Conservation (phyloP, 164 flowering plant species). For the Umbellularia californica region DNA sequence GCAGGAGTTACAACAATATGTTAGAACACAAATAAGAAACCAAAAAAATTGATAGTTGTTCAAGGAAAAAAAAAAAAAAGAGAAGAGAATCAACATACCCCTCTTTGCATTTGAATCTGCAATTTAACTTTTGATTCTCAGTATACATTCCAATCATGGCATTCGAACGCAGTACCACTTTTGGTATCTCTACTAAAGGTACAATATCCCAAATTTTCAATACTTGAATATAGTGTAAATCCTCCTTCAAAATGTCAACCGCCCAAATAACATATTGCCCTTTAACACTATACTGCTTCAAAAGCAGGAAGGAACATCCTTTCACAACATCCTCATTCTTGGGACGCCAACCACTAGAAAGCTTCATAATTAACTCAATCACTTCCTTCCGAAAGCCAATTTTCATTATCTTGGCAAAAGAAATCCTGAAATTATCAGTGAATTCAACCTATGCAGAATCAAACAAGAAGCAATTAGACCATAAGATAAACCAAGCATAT, state of each 20-base stretch:
- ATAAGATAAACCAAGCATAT: neutral
- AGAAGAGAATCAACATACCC: conserved; percentile 41
- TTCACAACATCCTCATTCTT: neutral
- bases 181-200: conserved; percentile 46
- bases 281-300: conserved; percentile 26
- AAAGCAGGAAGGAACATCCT: conserved; percentile 20
- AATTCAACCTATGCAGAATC: conserved; percentile 25
- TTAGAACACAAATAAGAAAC: neutral
- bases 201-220: conserved; percentile 65
- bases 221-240: conserved; percentile 17
- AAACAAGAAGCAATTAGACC: neutral
- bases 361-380: conserved; percentile 21
- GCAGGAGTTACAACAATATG: neutral
- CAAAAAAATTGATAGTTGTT: neutral
- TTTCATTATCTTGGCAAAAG: conserved; percentile 12
- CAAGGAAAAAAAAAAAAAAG: neutral
- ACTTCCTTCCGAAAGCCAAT: conserved; percentile 10
- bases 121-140: conserved; percentile 35
- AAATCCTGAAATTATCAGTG: conserved; percentile 20
- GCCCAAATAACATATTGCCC: conserved; percentile 29
- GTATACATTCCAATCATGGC: neutral
- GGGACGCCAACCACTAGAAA: conserved; percentile 40
- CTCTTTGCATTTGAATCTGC: conserved; percentile 40
- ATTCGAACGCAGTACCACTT: conserved; percentile 27
- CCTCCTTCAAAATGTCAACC: conserved; percentile 22